A percentile compares a stretch with the other conserved stretches of the same genome.
Evolutionary conservation across 2,329 filamentous ascomycete genomes (phyloP).

Genomic region (Verticillium albo-atrum): DNA sequence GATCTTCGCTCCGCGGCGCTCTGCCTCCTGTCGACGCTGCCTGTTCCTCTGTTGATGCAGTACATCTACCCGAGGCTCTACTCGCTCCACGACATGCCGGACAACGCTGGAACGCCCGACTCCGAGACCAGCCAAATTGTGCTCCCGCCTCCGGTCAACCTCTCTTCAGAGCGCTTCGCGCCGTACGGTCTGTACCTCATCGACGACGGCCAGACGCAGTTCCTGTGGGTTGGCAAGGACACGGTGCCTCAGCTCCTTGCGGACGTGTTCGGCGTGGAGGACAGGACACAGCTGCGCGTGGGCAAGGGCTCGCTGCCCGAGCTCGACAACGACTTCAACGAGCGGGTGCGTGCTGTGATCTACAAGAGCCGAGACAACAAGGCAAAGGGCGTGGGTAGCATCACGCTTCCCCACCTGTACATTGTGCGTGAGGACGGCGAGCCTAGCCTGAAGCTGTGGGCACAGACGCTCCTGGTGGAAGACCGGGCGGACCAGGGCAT

Average conservation of each 20-base stretch:
- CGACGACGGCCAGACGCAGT: slow-evolving; percentile 95
- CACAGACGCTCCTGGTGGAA: slow-evolving; percentile 91
- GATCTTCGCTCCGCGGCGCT: slow-evolving; percentile 92
- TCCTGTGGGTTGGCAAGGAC: slow-evolving; percentile 93
- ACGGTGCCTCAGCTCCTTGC: slow-evolving; percentile 82
- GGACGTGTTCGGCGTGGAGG: slow-evolving; percentile 86
- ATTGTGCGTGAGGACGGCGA: slow-evolving; percentile 94
- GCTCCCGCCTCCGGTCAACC: slow-evolving; percentile 77
- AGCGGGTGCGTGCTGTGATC: slow-evolving; percentile 83
- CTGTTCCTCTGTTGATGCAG: slow-evolving; percentile 83
- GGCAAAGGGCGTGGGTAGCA: slow-evolving; percentile 84
- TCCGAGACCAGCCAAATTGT: slow-evolving; percentile 82
- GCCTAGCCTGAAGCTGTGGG: slow-evolving; percentile 92
- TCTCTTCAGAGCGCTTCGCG: slow-evolving; percentile 83
- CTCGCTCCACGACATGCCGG: slow-evolving; percentile 93
- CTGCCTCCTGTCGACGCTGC: slow-evolving; percentile 89
- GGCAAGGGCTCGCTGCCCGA: slow-evolving; percentile 86
- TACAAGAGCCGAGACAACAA: slow-evolving; percentile 89
- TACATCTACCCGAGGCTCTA: slow-evolving; percentile 87
- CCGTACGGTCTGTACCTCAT: slow-evolving; percentile 93
- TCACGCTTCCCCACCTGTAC: slow-evolving; percentile 88
- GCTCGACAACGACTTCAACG: slow-evolving; percentile 93
- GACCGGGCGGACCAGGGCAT: slow-evolving; percentile 92
- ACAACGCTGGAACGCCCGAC: slow-evolving; percentile 82
- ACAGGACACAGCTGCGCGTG: slow-evolving; percentile 79